Evolutionary conservation across 305 asterid genomes (phyloP).

Genomic region (Salvia sclarea): DNA sequence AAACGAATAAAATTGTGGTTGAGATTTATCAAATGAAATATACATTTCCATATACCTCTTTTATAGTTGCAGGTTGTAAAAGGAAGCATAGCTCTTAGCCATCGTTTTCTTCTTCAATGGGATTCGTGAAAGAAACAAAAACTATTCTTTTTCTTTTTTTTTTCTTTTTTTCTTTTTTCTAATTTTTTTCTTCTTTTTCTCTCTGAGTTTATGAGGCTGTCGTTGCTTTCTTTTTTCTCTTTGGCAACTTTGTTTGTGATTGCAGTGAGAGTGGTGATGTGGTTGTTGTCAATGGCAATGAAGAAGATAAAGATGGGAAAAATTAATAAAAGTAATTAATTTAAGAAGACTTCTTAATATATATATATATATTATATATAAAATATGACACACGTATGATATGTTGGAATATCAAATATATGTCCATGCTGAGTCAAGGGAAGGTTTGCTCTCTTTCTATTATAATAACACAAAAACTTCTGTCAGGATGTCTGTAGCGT

Average conservation of each 20-base stretch:
- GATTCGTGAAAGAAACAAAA: constrained; percentile 36
- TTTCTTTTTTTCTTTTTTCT: constrained; percentile 26
- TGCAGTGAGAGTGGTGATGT: constrained; percentile 47
- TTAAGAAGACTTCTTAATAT: neutral
- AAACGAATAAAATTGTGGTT: neutral
- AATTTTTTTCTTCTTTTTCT: constrained; percentile 29
- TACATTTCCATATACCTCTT: constrained; percentile 60
- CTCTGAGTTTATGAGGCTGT: constrained; percentile 45
- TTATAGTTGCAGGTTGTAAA: constrained; percentile 70
- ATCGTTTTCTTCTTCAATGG: constrained; percentile 84
- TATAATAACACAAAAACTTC: too few relatives aligned
- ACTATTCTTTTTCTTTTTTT: constrained; percentile 18
- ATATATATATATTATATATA: too few relatives aligned
- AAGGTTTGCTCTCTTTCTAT: too few relatives aligned
- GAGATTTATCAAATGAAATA: constrained; percentile 47
- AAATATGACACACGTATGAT: neutral
- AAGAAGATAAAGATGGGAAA: neutral
- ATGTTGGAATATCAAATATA: neutral
- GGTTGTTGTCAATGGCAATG: neutral
- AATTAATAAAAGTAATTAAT: neutral
- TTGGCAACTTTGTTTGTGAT: constrained; percentile 33
- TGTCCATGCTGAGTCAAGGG: neutral
- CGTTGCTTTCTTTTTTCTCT: constrained; percentile 41
- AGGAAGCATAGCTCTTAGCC: constrained; percentile 58
- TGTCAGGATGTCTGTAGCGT: too few relatives aligned